These are phyloP conservation scores for Triticum urartu DNA, from an alignment of 176 grass and related monocot genomes.

Conservation along the genomic window DNA sequence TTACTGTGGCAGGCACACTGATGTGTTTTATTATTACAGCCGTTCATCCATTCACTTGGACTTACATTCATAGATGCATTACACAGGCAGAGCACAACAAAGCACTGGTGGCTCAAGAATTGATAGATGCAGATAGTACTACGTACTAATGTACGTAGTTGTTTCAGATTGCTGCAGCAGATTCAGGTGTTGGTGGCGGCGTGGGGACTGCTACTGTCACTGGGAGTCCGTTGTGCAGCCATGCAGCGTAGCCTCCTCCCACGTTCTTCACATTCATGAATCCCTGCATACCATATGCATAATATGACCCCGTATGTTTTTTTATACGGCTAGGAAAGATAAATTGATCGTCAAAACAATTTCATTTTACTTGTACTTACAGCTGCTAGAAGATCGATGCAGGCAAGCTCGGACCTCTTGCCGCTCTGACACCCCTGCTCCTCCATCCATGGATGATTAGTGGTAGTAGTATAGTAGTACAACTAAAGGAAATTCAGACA, in stretches of 20 bases:
- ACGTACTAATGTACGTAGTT: not conserved
- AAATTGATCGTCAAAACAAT: too few species aligned
- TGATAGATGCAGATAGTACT: too few species aligned
- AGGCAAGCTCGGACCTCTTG: conserved; percentile 65
- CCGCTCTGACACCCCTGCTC: conserved; percentile 63
- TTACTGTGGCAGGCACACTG: too few species aligned
- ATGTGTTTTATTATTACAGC: too few species aligned
- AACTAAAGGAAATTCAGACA: not conserved
- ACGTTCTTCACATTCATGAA: conserved; percentile 48
- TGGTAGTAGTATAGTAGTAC: too few species aligned
- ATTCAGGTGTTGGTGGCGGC: not conserved
- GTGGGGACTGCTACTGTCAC: not conserved
- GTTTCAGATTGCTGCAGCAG: not conserved
- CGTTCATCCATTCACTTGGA: too few species aligned
- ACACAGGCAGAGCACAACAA: too few species aligned
- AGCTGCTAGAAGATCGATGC: conserved; percentile 45
- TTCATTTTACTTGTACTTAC: not conserved
- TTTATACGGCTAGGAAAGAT: not conserved
- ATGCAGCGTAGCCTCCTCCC: conserved; percentile 35
- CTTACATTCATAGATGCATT: too few species aligned
- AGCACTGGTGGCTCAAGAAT: not conserved
- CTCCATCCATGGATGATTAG: too few species aligned
- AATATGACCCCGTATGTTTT: too few species aligned
- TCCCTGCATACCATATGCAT: conserved; percentile 6
- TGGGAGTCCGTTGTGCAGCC: conserved; percentile 13